These are phyloP conservation scores for Rhododendron ferrugineum DNA, from an alignment of 148 eudicot genomes.

Conservation along the genomic window DNA sequence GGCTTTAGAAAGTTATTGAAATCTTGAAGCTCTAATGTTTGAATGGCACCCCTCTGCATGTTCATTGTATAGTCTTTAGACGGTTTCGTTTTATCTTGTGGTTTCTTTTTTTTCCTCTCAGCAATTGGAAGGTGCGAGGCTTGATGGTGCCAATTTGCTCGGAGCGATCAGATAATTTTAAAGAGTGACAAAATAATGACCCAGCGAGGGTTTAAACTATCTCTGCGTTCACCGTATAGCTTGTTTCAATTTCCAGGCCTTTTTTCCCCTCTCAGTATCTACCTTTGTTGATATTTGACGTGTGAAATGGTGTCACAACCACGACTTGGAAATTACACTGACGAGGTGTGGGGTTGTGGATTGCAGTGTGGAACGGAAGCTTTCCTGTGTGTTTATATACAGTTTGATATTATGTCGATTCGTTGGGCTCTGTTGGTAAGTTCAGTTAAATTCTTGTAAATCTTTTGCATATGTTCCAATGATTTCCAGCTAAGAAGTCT, in stretches of 20 bases:
- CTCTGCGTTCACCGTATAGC: background rate
- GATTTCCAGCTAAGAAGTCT: background rate
- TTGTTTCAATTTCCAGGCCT: background rate
- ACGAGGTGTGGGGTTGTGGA: background rate
- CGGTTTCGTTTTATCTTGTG: background rate
- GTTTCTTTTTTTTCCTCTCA: constrained; percentile 12
- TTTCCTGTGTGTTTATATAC: background rate
- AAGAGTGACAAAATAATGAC: background rate
- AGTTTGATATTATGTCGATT: background rate
- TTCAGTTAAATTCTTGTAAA: background rate
- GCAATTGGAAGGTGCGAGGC: constrained; percentile 82
- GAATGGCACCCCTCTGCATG: background rate
- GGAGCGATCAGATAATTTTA: constrained; percentile 72
- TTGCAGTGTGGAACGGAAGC: background rate
- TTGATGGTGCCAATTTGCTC: constrained; percentile 80
- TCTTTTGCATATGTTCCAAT: background rate
- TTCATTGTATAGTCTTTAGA: background rate
- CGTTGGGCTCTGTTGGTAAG: background rate
- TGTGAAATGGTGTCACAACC: background rate
- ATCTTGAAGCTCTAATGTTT: background rate
- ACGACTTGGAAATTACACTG: background rate
- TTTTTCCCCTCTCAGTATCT: background rate
- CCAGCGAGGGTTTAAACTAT: background rate
- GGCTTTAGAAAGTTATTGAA: background rate
- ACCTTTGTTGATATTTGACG: background rate